Conservation (phyloP, 2,329 filamentous ascomycete species). For the Berkeleyomyces basicola region DNA sequence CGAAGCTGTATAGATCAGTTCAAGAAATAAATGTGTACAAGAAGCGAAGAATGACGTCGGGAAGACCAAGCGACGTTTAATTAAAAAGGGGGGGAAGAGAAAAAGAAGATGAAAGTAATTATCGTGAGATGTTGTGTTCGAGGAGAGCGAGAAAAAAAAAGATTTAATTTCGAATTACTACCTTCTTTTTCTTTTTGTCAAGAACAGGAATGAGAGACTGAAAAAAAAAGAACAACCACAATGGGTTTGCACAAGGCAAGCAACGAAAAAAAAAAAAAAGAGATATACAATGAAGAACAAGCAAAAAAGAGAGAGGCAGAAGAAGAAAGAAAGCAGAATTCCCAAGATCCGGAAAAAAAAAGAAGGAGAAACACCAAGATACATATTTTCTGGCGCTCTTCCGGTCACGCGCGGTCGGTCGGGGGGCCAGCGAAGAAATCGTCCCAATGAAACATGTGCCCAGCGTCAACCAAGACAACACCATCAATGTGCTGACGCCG, state of each 20-base stretch:
- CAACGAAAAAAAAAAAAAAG: neutral
- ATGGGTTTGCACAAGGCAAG: neutral
- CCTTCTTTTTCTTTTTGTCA: constrained; percentile 3
- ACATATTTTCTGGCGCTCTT: too few relatives aligned
- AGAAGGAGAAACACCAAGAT: too few relatives aligned
- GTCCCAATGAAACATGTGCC: too few relatives aligned
- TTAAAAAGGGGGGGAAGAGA: neutral
- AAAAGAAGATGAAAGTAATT: neutral
- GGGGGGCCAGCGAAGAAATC: too few relatives aligned
- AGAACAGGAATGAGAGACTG: constrained; percentile 15
- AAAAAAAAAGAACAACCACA: neutral
- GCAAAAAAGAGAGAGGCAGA: neutral
- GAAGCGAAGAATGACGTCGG: constrained; percentile 14
- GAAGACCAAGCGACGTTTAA: constrained; percentile 17
- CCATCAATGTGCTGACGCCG: too few relatives aligned
- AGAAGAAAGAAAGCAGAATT: neutral
- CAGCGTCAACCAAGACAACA: too few relatives aligned
- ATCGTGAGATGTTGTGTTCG: neutral
- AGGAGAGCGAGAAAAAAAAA: neutral
- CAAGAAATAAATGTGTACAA: neutral
- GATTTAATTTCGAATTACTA: too few relatives aligned
- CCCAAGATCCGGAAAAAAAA: too few relatives aligned
- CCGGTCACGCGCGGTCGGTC: too few relatives aligned
- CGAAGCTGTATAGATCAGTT: constrained; percentile 16
- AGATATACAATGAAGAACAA: constrained; percentile 10